These are phyloP conservation scores for Penicillium sp. DNA, from an alignment of 2,329 filamentous ascomycete species.

Conservation along the genomic window DNA sequence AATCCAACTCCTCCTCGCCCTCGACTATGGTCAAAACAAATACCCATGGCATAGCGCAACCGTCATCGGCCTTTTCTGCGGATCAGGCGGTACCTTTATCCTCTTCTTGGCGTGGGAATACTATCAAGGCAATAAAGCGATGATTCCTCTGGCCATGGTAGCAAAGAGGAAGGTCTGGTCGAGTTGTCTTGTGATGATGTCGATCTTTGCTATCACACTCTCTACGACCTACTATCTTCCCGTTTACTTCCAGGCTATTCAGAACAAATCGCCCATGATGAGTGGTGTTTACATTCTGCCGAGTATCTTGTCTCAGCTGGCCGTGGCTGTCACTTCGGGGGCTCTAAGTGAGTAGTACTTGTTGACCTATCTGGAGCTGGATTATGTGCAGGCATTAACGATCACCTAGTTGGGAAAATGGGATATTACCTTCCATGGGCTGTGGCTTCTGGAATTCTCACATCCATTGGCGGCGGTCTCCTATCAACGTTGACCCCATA, in stretches of 20 bases:
- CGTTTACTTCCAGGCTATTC: constrained; percentile 57
- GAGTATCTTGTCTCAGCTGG: constrained; percentile 40
- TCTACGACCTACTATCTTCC: constrained; percentile 25
- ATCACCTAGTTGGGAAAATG: constrained; percentile 32
- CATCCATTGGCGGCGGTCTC: constrained; percentile 48
- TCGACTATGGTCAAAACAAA: constrained; percentile 53
- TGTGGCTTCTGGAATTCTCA: constrained; percentile 20
- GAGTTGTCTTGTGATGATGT: constrained; percentile 23
- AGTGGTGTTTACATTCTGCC: constrained; percentile 38
- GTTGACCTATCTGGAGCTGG: not conserved
- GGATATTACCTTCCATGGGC: constrained; percentile 46
- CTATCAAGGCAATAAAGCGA: constrained; percentile 50
- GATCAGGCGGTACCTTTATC: constrained; percentile 47
- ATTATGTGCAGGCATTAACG: constrained; percentile 2
- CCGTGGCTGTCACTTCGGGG: constrained; percentile 43
- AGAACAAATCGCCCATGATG: constrained; percentile 34
- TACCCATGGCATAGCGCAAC: constrained; percentile 46
- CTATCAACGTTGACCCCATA: constrained; percentile 48
- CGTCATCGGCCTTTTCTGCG: constrained; percentile 57
- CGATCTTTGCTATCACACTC: constrained; percentile 19
- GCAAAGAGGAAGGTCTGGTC: constrained; percentile 44
- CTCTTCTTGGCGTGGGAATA: constrained; percentile 49
- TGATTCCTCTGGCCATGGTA: constrained; percentile 49
- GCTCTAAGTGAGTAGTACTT: constrained; percentile 33
- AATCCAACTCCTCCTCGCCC: constrained; percentile 53